Percentiles rank a stretch among this genome's conserved stretches.
Evolutionary conservation across 345 rosid genomes (phyloP).

Genomic region (Corymbia maculata): DNA sequence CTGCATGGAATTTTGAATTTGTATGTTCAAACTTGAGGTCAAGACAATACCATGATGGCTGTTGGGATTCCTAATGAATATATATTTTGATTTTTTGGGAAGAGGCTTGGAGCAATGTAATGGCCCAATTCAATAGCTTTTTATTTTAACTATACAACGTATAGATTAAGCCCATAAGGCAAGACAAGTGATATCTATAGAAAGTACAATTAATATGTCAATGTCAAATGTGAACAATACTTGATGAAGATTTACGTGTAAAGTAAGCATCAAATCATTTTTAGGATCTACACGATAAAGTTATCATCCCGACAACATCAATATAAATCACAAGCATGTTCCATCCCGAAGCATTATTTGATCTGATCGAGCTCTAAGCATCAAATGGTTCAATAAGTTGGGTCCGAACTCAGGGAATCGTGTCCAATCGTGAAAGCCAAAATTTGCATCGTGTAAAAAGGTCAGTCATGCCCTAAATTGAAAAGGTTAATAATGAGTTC

Average conservation of each 20-base stretch:
- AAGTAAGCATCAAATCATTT: rapidly evolving
- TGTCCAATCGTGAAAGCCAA: not conserved
- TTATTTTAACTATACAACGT: not conserved
- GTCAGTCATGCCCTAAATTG: not conserved
- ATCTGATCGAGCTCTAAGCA: rapidly evolving
- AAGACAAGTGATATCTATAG: rapidly evolving
- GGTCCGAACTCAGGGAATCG: not conserved
- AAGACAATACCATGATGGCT: rapidly evolving
- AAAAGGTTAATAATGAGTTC: not conserved
- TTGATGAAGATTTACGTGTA: not conserved
- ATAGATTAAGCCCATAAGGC: not conserved
- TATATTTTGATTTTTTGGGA: not conserved
- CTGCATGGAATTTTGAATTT: not conserved
- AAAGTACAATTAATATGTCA: not conserved
- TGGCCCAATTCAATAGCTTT: not conserved
- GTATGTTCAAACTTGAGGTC: not conserved
- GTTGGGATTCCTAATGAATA: not conserved
- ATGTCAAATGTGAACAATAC: not conserved
- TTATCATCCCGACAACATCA: rapidly evolving
- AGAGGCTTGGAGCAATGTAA: not conserved
- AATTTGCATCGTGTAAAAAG: not conserved
- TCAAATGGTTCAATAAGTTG: rapidly evolving
- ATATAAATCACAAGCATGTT: rapidly evolving
- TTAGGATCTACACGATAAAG: not conserved
- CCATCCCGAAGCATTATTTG: rapidly evolving